Evolutionary conservation across 2,329 filamentous ascomycete species (phyloP), one percentile per base, ranked within the genome.

Genomic region (Fusarium penzigii): DNA sequence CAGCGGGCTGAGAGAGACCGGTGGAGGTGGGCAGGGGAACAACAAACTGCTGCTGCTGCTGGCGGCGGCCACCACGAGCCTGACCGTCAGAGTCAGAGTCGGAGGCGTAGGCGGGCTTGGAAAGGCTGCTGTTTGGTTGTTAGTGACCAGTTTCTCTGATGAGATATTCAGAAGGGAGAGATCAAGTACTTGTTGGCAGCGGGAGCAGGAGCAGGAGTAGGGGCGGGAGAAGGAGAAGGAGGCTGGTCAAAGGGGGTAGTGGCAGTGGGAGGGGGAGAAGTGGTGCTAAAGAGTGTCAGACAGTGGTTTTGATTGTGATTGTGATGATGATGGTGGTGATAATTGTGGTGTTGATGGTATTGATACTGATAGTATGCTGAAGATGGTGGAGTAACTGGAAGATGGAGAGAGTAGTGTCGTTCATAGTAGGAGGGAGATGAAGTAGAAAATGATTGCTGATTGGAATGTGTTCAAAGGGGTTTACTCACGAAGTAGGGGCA

Each of bases 1-100:
- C 64, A 48, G 63, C 66, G 38, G 66, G 64, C 51, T 71, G 70
- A 11, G 72, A 71, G 44, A 74, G 68, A 44, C 66, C 67, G 36
- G 72, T 71, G 53, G 55, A 70, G 47, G 59, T 68, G 57, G 65
- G 65, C 42, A 66, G 61, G 49, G 62, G 61, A 57, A 62, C 62
- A 49, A 64, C 62, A 29, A 67, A 61, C 55, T 67, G 58, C 55
- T 56, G 57, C 57, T 60, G 65, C 56, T 49, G 56, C 55, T 49
- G 48, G 39, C 63, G 62, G 56, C 65, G 65, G 20, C 65, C 65
- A 29, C 65, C 65, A 42, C 63, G 64, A 55, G 65, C 65, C 58
- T 67, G 65, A 38, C 65, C 65, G 29, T 67, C 65, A 6, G 65
- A 67, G 52, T 67, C 65, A 39, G 64, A 67, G 55, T 67, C 66